Conservation (phyloP, 2,329 filamentous ascomycete genomes). For the Rhinocladiella mackenziei region DNA sequence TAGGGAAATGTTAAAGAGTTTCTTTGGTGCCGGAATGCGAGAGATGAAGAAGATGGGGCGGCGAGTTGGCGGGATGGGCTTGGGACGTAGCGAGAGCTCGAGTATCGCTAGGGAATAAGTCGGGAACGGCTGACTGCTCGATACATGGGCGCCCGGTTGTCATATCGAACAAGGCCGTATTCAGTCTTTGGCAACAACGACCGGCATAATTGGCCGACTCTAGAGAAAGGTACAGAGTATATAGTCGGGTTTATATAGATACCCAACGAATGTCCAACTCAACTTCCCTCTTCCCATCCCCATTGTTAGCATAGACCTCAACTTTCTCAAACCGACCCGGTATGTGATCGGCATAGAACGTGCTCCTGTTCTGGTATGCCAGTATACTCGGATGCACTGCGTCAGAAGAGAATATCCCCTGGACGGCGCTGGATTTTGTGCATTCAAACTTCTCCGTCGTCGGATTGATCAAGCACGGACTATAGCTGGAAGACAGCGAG, state of each 20-base stretch:
- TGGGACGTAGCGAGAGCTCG: conserved; percentile 20
- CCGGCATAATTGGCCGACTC: not conserved
- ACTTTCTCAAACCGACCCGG: conserved; percentile 25
- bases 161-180: not conserved
- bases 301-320: conserved; percentile 23
- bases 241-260: conserved; percentile 13
- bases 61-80: conserved; percentile 21
- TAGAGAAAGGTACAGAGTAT: not conserved
- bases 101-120: conserved; percentile 3
- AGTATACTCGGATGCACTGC: conserved; percentile 5
- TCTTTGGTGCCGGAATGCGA: conserved; percentile 24
- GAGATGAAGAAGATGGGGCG: conserved; percentile 26
- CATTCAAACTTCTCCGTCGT: conserved; percentile 51
- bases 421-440: conserved; percentile 44
- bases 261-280: conserved; percentile 28
- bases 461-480: conserved; percentile 52
- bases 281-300: conserved; percentile 20
- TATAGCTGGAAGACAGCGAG: conserved; percentile 57
- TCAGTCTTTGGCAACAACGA: not conserved
- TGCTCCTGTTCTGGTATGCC: conserved; percentile 16
- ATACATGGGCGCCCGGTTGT: not conserved
- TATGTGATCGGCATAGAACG: conserved; percentile 23
- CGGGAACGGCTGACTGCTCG: not conserved
- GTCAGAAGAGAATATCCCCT: conserved; percentile 33
- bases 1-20: conserved; percentile 23